A percentile compares a stretch with the other conserved stretches of the same genome.
Conservation (phyloP, 129 eudicot genomes). For the Escallonia herrerae region DNA sequence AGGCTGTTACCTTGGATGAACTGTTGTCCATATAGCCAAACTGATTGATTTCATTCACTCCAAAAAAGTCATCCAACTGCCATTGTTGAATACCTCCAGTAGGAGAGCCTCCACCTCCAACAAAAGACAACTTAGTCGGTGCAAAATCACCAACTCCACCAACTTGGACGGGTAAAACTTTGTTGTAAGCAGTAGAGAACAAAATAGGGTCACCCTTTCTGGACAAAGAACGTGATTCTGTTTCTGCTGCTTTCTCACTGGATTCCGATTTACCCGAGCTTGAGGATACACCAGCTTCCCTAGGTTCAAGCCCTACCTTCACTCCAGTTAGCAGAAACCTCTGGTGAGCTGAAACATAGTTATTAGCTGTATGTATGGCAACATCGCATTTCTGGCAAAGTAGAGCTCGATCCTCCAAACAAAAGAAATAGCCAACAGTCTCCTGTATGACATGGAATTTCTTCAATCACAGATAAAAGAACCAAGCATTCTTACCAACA, state of each 20-base stretch:
- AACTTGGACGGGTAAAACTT: slow-evolving; percentile 27
- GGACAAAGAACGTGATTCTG: slow-evolving; percentile 24
- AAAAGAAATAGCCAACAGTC: slow-evolving; percentile 70
- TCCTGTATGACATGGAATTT: slow-evolving; percentile 2
- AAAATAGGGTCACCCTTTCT: slow-evolving; percentile 25
- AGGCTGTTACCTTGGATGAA: slow-evolving; percentile 60
- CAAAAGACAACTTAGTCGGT: slow-evolving; percentile 35
- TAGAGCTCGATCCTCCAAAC: slow-evolving; percentile 90
- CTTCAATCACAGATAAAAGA: background rate
- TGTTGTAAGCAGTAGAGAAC: slow-evolving; percentile 29
- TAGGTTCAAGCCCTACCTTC: slow-evolving; percentile 60
- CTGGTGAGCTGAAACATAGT: slow-evolving; percentile 62
- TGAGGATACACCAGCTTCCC: slow-evolving; percentile 40
- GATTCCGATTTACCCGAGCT: slow-evolving; percentile 52
- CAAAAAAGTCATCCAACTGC: slow-evolving; percentile 82
- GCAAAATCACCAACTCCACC: slow-evolving; percentile 22
- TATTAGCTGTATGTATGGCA: slow-evolving; percentile 69
- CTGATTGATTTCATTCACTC: slow-evolving; percentile 47
- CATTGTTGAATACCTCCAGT: slow-evolving; percentile 57
- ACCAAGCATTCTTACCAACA: background rate
- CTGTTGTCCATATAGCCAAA: slow-evolving; percentile 46
- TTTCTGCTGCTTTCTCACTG: slow-evolving; percentile 33
- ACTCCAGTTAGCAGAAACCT: slow-evolving; percentile 94
- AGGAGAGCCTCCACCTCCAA: slow-evolving; percentile 43
- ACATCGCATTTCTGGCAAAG: slow-evolving; percentile 91